phyloP scores from a whole-genome alignment of 2,329 filamentous ascomycete genomes.

The Curvularia lunata region DNA sequence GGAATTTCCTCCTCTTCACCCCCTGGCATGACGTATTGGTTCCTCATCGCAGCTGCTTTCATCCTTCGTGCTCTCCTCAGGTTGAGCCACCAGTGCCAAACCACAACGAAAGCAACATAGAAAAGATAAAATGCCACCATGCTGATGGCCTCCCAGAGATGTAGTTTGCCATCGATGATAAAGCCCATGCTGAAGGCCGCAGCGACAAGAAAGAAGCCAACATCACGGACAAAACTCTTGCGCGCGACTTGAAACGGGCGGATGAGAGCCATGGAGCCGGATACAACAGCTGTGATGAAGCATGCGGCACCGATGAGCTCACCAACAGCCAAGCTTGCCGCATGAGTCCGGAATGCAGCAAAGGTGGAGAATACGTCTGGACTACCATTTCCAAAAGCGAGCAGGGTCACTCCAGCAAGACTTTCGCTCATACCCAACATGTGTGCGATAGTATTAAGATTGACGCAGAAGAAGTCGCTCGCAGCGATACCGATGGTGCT shows the following conservation, averaged over 20 bases:
- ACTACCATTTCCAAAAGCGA: slow-evolving; percentile 97
- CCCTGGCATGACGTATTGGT: slow-evolving; percentile 70
- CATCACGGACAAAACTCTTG: slow-evolving; percentile 88
- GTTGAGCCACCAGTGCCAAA: slow-evolving; percentile 87
- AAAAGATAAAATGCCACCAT: slow-evolving; percentile 94
- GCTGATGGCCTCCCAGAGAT: slow-evolving; percentile 83
- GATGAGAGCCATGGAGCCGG: slow-evolving; percentile 96
- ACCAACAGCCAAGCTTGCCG: slow-evolving; percentile 93
- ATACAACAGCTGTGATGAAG: slow-evolving; percentile 96
- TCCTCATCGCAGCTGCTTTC: slow-evolving; percentile 73
- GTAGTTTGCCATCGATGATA: slow-evolving; percentile 80
- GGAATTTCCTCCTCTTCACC: slow-evolving; percentile 66
- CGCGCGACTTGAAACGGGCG: slow-evolving; percentile 89
- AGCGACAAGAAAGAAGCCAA: slow-evolving; percentile 88
- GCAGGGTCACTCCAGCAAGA: slow-evolving; percentile 91
- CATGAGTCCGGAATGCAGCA: slow-evolving; percentile 95
- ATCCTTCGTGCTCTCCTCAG: slow-evolving; percentile 66
- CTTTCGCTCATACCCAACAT: slow-evolving; percentile 94
- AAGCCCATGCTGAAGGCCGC: slow-evolving; percentile 87
- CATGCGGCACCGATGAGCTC: slow-evolving; percentile 93
- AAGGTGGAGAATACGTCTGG: slow-evolving; percentile 99
- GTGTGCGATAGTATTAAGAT: slow-evolving; percentile 88
- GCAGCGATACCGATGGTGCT: slow-evolving; percentile 97
- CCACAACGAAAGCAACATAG: slow-evolving; percentile 86
- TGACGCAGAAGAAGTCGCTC: slow-evolving; percentile 98